A percentile compares a stretch with the other conserved stretches of the same genome.
Conservation (phyloP, 2,329 filamentous ascomycete species). For the Dendryphion nanum region DNA sequence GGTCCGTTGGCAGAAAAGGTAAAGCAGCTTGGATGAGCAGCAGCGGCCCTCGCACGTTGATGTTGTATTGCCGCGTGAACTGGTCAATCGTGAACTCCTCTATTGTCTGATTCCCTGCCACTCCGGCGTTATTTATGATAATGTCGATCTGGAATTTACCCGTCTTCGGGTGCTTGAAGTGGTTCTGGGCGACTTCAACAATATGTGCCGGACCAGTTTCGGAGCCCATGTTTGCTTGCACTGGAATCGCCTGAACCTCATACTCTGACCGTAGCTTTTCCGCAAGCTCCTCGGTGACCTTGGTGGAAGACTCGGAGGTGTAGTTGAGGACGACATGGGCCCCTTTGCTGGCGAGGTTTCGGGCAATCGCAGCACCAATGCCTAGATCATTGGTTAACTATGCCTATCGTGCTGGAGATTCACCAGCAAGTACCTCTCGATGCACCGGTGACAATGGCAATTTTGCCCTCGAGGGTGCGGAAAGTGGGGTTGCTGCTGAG, state of each 20-base stretch:
- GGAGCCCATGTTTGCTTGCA: conserved; percentile 71
- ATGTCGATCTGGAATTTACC: conserved; percentile 72
- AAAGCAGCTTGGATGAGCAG: conserved; percentile 72
- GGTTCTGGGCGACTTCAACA: conserved; percentile 57
- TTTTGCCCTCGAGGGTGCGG: conserved; percentile 62
- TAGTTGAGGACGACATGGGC: conserved; percentile 69
- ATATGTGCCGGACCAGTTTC: conserved; percentile 60
- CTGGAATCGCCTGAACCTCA: conserved; percentile 58
- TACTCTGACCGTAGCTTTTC: conserved; percentile 56
- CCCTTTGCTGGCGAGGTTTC: conserved; percentile 72
- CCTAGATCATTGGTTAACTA: too few relatives aligned
- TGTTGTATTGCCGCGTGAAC: conserved; percentile 70
- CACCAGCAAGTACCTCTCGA: conserved; percentile 76
- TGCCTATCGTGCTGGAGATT: too few relatives aligned
- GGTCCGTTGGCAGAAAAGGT: conserved; percentile 68
- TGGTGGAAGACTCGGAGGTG: conserved; percentile 61
- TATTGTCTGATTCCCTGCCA: conserved; percentile 62
- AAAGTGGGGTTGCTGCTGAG: conserved; percentile 26
- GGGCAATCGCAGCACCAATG: conserved; percentile 67
- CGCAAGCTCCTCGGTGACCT: conserved; percentile 54
- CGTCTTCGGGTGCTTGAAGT: conserved; percentile 56
- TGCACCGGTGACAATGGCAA: conserved; percentile 76
- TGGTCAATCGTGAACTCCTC: conserved; percentile 62
- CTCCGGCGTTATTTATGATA: conserved; percentile 82
- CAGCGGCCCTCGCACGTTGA: conserved; percentile 81